phyloP scores from a whole-genome alignment of 2,329 filamentous ascomycete genomes.

The Hansfordia pulvinata region DNA sequence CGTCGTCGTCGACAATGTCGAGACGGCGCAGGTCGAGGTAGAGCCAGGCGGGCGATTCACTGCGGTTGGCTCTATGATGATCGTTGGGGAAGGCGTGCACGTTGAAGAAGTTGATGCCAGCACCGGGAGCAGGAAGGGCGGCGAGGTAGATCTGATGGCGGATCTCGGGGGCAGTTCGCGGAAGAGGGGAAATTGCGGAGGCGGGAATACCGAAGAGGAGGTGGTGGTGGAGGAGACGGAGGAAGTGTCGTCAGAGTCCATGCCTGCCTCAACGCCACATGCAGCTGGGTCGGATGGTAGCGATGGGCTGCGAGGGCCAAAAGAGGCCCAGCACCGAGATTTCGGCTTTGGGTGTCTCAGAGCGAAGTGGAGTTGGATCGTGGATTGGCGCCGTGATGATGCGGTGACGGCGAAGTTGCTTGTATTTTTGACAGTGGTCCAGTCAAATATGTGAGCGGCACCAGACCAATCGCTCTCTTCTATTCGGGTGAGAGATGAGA shows the following conservation, averaged over 20 bases:
- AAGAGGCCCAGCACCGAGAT: no score
- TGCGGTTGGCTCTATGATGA: conserved; percentile 12
- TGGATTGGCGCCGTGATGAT: no score
- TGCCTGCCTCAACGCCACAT: not conserved
- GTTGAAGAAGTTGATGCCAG: conserved; percentile 19
- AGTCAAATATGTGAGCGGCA: no score
- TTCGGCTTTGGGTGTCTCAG: no score
- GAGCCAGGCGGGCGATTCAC: conserved; percentile 13
- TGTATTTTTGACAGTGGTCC: no score
- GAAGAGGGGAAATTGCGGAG: conserved; percentile 10
- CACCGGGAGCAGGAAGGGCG: conserved; percentile 10
- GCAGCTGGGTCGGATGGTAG: no score
- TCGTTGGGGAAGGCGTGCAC: conserved; percentile 18
- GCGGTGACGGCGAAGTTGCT: no score
- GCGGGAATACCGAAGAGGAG: conserved; percentile 3
- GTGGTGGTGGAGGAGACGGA: not conserved
- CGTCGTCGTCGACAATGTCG: conserved; percentile 12
- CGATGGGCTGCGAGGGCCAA: no score
- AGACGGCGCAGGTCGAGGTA: conserved; percentile 17
- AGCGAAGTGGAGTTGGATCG: no score
- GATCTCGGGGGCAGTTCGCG: conserved; percentile 13
- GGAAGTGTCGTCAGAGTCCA: not conserved
- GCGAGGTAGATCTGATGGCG: conserved; percentile 14
- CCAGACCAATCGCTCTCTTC: no score
- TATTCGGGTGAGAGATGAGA: no score